phyloP scores from a whole-genome alignment of 768 basidiomycete species.

The Cystofilobasidium macerans region DNA sequence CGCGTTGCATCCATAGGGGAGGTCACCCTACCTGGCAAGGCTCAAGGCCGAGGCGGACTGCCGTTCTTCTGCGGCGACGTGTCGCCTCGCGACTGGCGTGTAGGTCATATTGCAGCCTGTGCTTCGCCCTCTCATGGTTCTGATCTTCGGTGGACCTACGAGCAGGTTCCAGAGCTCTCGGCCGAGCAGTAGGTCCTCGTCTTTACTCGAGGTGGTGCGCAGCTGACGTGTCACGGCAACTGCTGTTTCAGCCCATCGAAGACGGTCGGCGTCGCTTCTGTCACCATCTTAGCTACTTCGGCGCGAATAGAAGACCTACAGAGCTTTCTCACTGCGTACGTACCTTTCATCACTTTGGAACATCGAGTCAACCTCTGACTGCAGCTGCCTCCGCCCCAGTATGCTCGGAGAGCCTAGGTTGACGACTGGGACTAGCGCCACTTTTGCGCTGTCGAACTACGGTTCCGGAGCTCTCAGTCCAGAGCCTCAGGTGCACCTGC shows the following conservation, averaged over 20 bases:
- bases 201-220: no score
- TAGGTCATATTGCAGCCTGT: not conserved
- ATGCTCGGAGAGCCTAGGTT: not conserved
- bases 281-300: not conserved
- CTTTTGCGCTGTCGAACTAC: no score
- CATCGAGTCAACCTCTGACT: not conserved
- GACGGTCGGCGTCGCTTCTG: not conserved
- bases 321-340: not conserved
- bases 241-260: conserved; percentile 4
- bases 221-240: no score
- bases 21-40: not conserved
- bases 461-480: not conserved
- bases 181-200: not conserved
- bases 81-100: not conserved
- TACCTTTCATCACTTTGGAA: not conserved
- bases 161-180: not conserved
- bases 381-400: not conserved
- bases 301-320: not conserved
- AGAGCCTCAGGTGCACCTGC: not conserved
- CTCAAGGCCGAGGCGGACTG: conserved; percentile 1
- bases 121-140: not conserved
- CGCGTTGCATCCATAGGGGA: not conserved
- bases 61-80: conserved; percentile 10
- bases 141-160: not conserved
- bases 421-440: not conserved